Conservation (phyloP, 495 filamentous ascomycete genomes). For the Talaromyces trachyspermus region DNA sequence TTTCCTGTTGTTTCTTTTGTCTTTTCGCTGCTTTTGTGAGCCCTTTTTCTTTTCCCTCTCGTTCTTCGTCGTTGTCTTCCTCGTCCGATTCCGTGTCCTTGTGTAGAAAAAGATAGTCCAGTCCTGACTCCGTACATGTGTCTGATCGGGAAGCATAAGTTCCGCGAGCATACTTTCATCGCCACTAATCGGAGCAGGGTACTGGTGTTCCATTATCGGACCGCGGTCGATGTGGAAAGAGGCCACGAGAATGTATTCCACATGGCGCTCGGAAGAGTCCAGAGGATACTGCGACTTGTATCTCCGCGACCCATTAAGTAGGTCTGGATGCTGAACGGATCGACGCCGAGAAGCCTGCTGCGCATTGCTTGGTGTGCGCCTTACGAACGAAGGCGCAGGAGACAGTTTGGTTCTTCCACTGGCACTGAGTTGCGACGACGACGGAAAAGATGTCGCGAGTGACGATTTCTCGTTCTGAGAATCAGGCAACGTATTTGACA, state of each 20-base stretch:
- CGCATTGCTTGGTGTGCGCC: conserved; percentile 46
- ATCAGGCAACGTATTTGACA: conserved; percentile 27
- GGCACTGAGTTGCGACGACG: conserved; percentile 42
- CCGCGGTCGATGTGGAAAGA: conserved; percentile 96
- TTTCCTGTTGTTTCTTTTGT: conserved; percentile 18
- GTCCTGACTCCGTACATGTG: conserved; percentile 89
- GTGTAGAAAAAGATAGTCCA: conserved; percentile 99
- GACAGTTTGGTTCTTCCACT: conserved; percentile 49
- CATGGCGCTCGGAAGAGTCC: conserved; percentile 77
- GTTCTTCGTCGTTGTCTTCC: conserved; percentile 53
- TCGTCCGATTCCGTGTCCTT: conserved; percentile 82
- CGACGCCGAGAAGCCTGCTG: conserved; percentile 34
- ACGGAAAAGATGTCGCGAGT: conserved; percentile 12
- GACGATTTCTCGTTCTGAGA: conserved; percentile 11
- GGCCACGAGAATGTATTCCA: conserved; percentile 98
- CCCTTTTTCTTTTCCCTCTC: conserved; percentile 42
- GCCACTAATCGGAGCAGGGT: conserved; percentile 87
- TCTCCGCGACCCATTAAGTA: conserved; percentile 36
- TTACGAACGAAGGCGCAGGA: conserved; percentile 46
- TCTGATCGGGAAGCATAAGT: conserved; percentile 97
- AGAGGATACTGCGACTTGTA: conserved; percentile 83
- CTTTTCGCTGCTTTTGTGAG: conserved; percentile 32
- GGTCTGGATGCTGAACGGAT: conserved; percentile 30
- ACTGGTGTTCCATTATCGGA: conserved; percentile 98
- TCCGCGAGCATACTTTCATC: conserved; percentile 97